Evolutionary conservation across 2,329 filamentous ascomycete genomes (phyloP).

Genomic region (Aspergillus sp.): DNA sequence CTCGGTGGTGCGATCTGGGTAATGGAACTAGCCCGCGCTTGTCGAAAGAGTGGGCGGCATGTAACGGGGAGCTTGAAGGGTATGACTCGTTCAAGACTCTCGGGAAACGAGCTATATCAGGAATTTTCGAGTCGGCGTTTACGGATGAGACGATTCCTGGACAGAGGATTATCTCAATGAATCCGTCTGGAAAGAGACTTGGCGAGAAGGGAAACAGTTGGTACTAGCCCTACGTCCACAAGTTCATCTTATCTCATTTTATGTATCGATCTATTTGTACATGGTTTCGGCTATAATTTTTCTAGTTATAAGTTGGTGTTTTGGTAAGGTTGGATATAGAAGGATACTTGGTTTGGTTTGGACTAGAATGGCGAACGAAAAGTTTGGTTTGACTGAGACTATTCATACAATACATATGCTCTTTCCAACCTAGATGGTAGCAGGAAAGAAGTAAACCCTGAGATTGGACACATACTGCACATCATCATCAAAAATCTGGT

Average conservation of each 20-base stretch:
- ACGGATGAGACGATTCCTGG: conserved; percentile 60
- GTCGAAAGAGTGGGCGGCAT: conserved; percentile 60
- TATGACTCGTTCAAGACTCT: conserved; percentile 61
- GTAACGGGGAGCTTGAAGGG: conserved; percentile 50
- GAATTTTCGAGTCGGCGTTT: conserved; percentile 62
- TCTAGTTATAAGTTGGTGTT: background rate
- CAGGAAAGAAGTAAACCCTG: background rate
- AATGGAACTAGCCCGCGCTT: conserved; percentile 54
- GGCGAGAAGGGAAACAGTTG: conserved; percentile 62
- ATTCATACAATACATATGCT: background rate
- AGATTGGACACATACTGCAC: background rate
- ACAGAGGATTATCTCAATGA: conserved; percentile 62
- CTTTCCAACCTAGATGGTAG: background rate
- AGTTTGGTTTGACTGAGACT: background rate
- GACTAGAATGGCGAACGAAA: background rate
- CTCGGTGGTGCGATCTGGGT: conserved; percentile 66
- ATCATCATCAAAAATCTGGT: background rate
- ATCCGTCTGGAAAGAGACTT: conserved; percentile 58
- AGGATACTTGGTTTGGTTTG: background rate
- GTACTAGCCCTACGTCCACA: conserved; percentile 54
- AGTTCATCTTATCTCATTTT: background rate
- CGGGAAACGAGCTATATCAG: conserved; percentile 60
- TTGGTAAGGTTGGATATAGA: background rate
- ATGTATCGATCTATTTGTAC: background rate
- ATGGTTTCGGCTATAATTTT: background rate